These are phyloP conservation scores for Botrytis fragariae DNA, from an alignment of 2,329 filamentous ascomycete species.

Conservation along the genomic window DNA sequence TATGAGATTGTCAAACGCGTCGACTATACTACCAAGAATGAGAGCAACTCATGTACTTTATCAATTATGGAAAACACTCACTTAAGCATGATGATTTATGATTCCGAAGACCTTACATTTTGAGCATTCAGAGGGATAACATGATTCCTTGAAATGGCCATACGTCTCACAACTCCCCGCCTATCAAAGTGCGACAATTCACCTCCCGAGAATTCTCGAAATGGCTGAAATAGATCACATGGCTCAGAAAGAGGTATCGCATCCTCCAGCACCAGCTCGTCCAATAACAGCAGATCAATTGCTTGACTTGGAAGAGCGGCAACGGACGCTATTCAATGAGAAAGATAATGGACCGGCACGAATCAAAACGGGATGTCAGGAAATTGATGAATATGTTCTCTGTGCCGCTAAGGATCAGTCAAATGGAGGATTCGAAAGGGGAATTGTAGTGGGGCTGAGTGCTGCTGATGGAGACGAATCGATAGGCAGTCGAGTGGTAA, in stretches of 20 bases:
- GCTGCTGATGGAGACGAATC: conserved; percentile 33
- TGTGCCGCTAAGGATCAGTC: conserved; percentile 24
- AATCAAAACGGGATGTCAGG: conserved; percentile 31
- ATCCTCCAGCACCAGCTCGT: conserved; percentile 25
- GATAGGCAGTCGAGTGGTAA: conserved; percentile 33
- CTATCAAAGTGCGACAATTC: not conserved
- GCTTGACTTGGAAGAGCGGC: conserved; percentile 29
- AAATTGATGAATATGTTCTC: conserved; percentile 28
- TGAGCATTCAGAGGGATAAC: not conserved
- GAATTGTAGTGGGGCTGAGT: conserved; percentile 35
- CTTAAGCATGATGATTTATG: not conserved
- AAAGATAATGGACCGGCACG: conserved; percentile 4
- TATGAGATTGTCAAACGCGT: not conserved
- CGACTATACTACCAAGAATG: not conserved
- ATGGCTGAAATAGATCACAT: conserved; percentile 26
- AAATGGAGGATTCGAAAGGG: conserved; percentile 26
- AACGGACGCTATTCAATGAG: conserved; percentile 26
- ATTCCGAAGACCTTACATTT: not conserved
- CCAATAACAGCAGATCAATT: conserved; percentile 32
- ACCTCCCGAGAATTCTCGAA: not conserved
- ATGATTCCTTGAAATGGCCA: not conserved
- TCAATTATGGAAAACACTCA: not conserved
- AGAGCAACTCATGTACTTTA: not conserved
- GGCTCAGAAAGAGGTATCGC: conserved; percentile 27
- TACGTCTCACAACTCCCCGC: not conserved